phyloP scores from a whole-genome alignment of 148 eudicot genomes.

The Talinum fruticosum region DNA sequence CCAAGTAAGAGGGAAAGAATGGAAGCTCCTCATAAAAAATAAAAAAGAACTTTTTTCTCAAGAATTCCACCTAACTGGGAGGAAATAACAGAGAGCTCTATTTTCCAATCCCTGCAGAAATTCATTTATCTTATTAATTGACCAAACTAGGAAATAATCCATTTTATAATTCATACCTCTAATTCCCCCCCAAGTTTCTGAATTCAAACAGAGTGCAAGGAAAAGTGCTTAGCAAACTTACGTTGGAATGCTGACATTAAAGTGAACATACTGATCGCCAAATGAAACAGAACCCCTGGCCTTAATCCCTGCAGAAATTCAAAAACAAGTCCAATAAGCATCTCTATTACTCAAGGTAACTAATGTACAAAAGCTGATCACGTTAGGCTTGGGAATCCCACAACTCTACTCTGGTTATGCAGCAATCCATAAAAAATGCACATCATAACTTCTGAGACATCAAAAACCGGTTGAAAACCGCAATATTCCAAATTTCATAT shows the following conservation, averaged over 20 bases:
- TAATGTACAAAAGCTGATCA: not conserved
- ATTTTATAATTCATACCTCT: not conserved
- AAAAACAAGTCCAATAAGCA: not conserved
- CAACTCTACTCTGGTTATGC: no score
- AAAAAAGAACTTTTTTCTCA: no score
- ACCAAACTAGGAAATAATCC: not conserved
- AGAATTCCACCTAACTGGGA: not conserved
- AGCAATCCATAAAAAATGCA: no score
- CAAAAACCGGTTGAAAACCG: no score
- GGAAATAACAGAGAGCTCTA: not conserved
- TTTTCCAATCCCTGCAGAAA: not conserved
- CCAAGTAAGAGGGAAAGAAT: not conserved
- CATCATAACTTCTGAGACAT: no score
- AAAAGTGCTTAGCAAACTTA: constrained; percentile 32
- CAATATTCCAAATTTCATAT: no score
- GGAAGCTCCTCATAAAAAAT: no score
- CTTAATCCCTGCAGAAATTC: constrained; percentile 62
- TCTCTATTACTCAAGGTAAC: not conserved
- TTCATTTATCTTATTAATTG: not conserved
- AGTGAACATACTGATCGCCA: constrained; percentile 93
- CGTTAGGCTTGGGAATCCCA: not conserved
- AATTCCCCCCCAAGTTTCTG: not conserved
- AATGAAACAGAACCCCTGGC: constrained; percentile 60
- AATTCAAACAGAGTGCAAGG: not conserved
- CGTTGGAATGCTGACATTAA: constrained; percentile 88